phyloP scores from a whole-genome alignment of 2,329 filamentous ascomycete species.

The Fusarium ambrosium region DNA sequence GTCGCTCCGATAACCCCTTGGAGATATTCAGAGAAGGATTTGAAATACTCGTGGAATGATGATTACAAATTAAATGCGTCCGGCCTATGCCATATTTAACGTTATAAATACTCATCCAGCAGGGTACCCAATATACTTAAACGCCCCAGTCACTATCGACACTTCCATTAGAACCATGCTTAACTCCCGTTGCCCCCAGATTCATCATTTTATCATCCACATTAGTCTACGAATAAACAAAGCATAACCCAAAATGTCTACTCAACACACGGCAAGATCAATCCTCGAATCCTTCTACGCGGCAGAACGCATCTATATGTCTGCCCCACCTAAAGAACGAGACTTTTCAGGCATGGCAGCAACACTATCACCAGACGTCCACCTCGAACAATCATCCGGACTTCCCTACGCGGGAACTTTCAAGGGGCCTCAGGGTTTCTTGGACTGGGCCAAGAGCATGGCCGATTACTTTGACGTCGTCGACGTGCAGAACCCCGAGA shows the following conservation, averaged over 20 bases:
- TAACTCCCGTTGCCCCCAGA: not conserved
- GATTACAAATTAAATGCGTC: not conserved
- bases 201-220: not conserved
- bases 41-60: not conserved
- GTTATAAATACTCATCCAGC: not conserved
- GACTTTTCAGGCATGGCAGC: conserved; percentile 51
- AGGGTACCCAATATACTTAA: not conserved
- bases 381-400: conserved; percentile 50
- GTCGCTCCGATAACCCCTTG: conserved; percentile 16
- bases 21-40: conserved; percentile 8
- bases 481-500: conserved; percentile 48
- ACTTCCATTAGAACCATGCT: not conserved
- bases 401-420: conserved; percentile 52
- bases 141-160: not conserved
- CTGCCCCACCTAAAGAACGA: conserved; percentile 44
- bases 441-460: conserved; percentile 50
- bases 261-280: conserved; percentile 42
- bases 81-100: not conserved
- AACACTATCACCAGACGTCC: conserved; percentile 43
- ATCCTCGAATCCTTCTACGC: conserved; percentile 52
- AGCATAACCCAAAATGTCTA: conserved; percentile 1
- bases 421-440: conserved; percentile 48
- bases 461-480: conserved; percentile 45
- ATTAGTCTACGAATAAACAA: not conserved
- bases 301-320: conserved; percentile 53